Conservation (phyloP, 1,284 basidiomycete genomes). For the Ceratobasidium sp. region DNA sequence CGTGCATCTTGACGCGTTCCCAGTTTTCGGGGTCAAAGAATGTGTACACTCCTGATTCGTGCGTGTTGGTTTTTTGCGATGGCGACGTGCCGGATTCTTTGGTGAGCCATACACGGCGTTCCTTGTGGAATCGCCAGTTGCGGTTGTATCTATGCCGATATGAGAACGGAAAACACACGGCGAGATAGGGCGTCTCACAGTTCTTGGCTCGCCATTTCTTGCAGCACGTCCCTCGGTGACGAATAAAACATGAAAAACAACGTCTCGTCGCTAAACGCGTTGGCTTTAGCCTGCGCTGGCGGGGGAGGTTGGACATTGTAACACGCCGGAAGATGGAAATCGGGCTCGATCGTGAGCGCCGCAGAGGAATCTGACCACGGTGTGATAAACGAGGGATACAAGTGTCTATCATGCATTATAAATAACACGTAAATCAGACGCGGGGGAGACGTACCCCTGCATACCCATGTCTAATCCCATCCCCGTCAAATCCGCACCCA, state of each 20-base stretch:
- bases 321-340: slow-evolving; percentile 90
- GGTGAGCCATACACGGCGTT: slow-evolving; percentile 92
- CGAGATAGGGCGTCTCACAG: slow-evolving; percentile 64
- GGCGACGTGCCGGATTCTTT: slow-evolving; percentile 86
- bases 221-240: slow-evolving; percentile 88
- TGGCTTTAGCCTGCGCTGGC: slow-evolving; percentile 85
- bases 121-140: slow-evolving; percentile 98
- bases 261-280: slow-evolving; percentile 94
- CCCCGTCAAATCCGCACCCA: slow-evolving; percentile 92
- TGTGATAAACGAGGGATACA: slow-evolving; percentile 94
- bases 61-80: slow-evolving; percentile 86
- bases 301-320: slow-evolving; percentile 94
- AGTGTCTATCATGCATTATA: slow-evolving; percentile 59
- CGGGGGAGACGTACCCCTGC: slow-evolving; percentile 66
- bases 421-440: slow-evolving; percentile 37
- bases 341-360: slow-evolving; percentile 83
- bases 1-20: slow-evolving; percentile 85
- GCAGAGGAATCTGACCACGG: slow-evolving; percentile 93
- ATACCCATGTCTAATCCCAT: slow-evolving; percentile 91
- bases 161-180: background rate
- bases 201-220: slow-evolving; percentile 95
- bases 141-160: slow-evolving; percentile 75
- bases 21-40: slow-evolving; percentile 92
- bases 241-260: slow-evolving; percentile 99
- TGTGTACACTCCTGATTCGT: slow-evolving; percentile 88